Percentiles rank a stretch among this genome's conserved stretches.
Conservation (phyloP, 2,329 filamentous ascomycete species). For the Colletotrichum sp. region DNA sequence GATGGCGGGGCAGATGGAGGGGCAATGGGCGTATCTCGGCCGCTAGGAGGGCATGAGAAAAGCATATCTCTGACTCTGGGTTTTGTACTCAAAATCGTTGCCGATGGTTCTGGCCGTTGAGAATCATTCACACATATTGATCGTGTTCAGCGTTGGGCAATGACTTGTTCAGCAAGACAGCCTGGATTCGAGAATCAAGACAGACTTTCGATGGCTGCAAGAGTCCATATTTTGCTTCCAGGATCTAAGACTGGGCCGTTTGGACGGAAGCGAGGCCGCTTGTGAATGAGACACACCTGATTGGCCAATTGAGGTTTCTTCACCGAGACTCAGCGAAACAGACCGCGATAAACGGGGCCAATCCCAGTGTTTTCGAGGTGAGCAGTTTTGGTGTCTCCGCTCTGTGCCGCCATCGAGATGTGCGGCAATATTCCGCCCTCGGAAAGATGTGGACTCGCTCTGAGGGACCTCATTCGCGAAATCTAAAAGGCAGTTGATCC, state of each 20-base stretch:
- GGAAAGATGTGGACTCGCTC: neutral
- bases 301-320: neutral
- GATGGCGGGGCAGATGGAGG: constrained; percentile 17
- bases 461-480: neutral
- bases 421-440: neutral
- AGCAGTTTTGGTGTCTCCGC: neutral
- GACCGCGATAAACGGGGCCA: neutral
- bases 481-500: neutral
- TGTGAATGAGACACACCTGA: neutral
- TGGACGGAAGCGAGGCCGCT: neutral
- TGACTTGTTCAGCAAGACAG: neutral
- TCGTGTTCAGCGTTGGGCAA: neutral
- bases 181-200: neutral
- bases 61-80: neutral
- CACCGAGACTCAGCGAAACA: neutral
- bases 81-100: neutral
- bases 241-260: neutral
- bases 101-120: neutral
- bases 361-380: neutral
- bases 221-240: neutral
- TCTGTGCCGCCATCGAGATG: neutral
- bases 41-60: neutral
- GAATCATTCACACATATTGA: accelerated
- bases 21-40: neutral
- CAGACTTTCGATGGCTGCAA: neutral